A percentile compares a stretch with the other conserved stretches of the same genome.
These are phyloP conservation scores for Kluyveromyces dobzhanskii DNA, from an alignment of 805 yeast genomes.

Conservation along the genomic window DNA sequence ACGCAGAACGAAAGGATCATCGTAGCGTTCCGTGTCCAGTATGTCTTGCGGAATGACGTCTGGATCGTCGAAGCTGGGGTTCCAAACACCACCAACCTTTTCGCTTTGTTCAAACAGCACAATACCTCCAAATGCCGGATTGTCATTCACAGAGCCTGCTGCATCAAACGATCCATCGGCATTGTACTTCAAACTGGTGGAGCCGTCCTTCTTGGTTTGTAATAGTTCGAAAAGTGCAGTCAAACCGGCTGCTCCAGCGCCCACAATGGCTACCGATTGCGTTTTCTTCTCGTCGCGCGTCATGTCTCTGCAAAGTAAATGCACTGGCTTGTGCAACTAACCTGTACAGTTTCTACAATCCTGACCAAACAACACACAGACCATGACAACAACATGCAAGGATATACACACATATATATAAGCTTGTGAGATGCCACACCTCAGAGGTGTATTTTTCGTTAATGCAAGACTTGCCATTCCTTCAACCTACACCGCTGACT, in stretches of 20 bases:
- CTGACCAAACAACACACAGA: too few species aligned
- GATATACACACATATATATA: too few species aligned
- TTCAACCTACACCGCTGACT: too few species aligned
- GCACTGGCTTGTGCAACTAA: too few species aligned
- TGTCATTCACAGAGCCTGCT: constrained; percentile 5
- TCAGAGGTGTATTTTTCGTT: too few species aligned
- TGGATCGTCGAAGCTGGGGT: constrained; percentile 14
- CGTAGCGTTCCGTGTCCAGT: constrained; percentile 25
- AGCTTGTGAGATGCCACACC: too few species aligned
- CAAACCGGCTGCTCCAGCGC: constrained; percentile 37
- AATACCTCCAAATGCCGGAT: constrained; percentile 29
- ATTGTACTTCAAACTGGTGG: constrained; percentile 18
- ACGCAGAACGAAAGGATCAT: constrained; percentile 29
- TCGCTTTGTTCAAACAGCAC: constrained; percentile 38
- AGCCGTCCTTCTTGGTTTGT: constrained; percentile 23
- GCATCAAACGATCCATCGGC: constrained; percentile 9
- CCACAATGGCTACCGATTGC: constrained; percentile 32
- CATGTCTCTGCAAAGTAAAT: too few species aligned
- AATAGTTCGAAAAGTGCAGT: constrained; percentile 30
- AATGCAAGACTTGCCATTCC: too few species aligned
- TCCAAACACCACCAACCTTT: constrained; percentile 40
- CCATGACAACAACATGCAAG: too few species aligned
- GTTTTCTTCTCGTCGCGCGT: too few species aligned
- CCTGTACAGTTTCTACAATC: too few species aligned
- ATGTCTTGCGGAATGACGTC: constrained; percentile 21